A percentile compares a stretch with the other conserved stretches of the same genome.
These are phyloP conservation scores for Gyrodon lividus DNA, from an alignment of 768 basidiomycete genomes.

Conservation along the genomic window DNA sequence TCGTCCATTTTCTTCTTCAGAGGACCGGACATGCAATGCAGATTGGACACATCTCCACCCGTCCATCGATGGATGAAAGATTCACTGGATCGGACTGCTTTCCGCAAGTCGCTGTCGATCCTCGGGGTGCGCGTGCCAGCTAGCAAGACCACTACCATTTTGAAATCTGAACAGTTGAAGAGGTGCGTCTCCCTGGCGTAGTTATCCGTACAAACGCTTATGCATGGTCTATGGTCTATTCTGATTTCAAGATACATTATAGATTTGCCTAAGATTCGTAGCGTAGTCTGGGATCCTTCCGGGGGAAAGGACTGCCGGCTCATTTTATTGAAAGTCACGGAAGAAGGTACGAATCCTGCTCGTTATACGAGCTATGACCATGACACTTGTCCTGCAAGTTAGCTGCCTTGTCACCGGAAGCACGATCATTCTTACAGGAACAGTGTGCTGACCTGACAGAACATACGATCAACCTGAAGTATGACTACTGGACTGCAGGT, in stretches of 20 bases:
- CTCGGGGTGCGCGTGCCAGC: slow-evolving; percentile 67
- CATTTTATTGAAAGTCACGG: slow-evolving; percentile 61
- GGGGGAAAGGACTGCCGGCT: slow-evolving; percentile 53
- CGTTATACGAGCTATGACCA: background rate
- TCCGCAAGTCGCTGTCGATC: slow-evolving; percentile 63
- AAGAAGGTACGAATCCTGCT: slow-evolving; percentile 51
- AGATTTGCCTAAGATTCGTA: slow-evolving; percentile 66
- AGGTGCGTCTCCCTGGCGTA: slow-evolving; percentile 41
- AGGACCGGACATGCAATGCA: slow-evolving; percentile 13
- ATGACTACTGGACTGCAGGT: slow-evolving; percentile 91
- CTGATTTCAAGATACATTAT: slow-evolving; percentile 50
- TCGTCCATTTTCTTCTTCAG: slow-evolving; percentile 3
- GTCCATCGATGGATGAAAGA: slow-evolving; percentile 49
- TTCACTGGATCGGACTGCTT: slow-evolving; percentile 60
- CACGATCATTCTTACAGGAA: slow-evolving; percentile 52
- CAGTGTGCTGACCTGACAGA: slow-evolving; percentile 55
- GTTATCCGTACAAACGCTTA: background rate
- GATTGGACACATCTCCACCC: slow-evolving; percentile 45
- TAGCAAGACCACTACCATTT: slow-evolving; percentile 49
- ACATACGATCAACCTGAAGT: slow-evolving; percentile 66
- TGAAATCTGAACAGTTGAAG: slow-evolving; percentile 58
- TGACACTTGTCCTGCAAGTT: slow-evolving; percentile 37
- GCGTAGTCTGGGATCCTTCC: slow-evolving; percentile 51
- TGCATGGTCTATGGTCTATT: slow-evolving; percentile 14
- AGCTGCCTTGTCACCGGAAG: slow-evolving; percentile 66